phyloP scores from a whole-genome alignment of 345 rosid species.

The Brassica incana region DNA sequence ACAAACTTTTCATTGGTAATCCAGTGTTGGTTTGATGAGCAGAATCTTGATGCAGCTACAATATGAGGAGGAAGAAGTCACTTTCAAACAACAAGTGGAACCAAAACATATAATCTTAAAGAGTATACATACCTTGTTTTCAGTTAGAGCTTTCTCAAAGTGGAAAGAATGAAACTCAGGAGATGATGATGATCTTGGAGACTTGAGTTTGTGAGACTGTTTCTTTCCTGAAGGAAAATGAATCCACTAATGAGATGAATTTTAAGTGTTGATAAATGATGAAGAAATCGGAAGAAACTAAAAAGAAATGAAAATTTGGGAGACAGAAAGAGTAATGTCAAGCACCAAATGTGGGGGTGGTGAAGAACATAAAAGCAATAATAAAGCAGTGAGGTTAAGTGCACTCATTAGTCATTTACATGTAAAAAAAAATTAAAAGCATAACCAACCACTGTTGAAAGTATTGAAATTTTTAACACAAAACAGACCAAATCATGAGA shows the following conservation, averaged over 20 bases:
- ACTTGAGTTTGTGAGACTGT: constrained; percentile 45
- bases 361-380: constrained; percentile 1
- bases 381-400: constrained; percentile 19
- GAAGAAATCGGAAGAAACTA: constrained; percentile 27
- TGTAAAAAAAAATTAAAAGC: background rate
- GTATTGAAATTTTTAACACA: background rate
- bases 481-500: background rate
- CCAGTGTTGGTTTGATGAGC: constrained; percentile 44
- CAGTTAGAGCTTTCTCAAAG: constrained; percentile 42
- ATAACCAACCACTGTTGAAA: background rate
- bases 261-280: constrained; percentile 16
- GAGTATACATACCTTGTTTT: constrained; percentile 54
- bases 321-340: constrained; percentile 30
- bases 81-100: constrained; percentile 23
- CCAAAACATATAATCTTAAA: constrained; percentile 16
- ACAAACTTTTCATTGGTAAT: constrained; percentile 66
- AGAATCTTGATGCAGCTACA: constrained; percentile 53
- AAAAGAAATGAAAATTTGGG: constrained; percentile 6
- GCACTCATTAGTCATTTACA: constrained; percentile 22
- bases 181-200: constrained; percentile 49
- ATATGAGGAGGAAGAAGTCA: constrained; percentile 28
- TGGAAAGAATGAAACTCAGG: constrained; percentile 52
- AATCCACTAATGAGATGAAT: constrained; percentile 25
- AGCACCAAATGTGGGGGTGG: constrained; percentile 33
- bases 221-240: constrained; percentile 53